phyloP scores from a whole-genome alignment of 768 basidiomycete species.

The Mrakia blollopis region DNA sequence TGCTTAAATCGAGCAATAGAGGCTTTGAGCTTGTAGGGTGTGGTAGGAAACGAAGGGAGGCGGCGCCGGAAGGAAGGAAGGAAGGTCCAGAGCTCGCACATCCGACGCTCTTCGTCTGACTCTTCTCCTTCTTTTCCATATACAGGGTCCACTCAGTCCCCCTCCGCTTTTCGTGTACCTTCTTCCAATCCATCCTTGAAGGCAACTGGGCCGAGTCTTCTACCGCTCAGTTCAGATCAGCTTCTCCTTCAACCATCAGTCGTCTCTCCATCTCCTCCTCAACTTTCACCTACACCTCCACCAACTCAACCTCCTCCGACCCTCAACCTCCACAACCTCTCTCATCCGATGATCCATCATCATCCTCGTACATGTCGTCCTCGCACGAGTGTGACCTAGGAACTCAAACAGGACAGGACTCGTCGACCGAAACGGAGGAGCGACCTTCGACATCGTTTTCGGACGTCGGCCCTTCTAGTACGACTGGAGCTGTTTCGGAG shows the following conservation, averaged over 20 bases:
- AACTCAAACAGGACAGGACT: slow-evolving; percentile 3
- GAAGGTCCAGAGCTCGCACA: neutral
- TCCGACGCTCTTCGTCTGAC: neutral
- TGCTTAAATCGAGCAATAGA: too few relatives aligned
- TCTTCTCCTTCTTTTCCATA: neutral
- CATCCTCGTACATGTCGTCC: neutral
- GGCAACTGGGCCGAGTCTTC: slow-evolving; percentile 28
- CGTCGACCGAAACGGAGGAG: slow-evolving; percentile 2
- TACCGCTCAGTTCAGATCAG: neutral
- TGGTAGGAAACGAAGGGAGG: too few relatives aligned
- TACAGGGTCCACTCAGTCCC: slow-evolving; percentile 12
- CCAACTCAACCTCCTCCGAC: neutral
- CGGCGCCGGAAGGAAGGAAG: neutral
- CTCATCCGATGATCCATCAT: neutral
- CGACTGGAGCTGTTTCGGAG: too few relatives aligned
- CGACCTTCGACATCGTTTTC: neutral
- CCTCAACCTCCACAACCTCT: neutral
- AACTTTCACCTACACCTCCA: slow-evolving; percentile 1
- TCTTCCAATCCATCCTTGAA: slow-evolving; percentile 20
- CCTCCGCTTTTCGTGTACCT: slow-evolving; percentile 24
- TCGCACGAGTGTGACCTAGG: neutral
- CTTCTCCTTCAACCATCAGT: slow-evolving; percentile 1
- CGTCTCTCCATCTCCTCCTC: slow-evolving; percentile 6
- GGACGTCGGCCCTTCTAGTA: too few relatives aligned
- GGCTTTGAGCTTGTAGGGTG: too few relatives aligned